These are phyloP conservation scores for Amylostereum areolatum DNA, from an alignment of 1,284 basidiomycete species.

Conservation along the genomic window DNA sequence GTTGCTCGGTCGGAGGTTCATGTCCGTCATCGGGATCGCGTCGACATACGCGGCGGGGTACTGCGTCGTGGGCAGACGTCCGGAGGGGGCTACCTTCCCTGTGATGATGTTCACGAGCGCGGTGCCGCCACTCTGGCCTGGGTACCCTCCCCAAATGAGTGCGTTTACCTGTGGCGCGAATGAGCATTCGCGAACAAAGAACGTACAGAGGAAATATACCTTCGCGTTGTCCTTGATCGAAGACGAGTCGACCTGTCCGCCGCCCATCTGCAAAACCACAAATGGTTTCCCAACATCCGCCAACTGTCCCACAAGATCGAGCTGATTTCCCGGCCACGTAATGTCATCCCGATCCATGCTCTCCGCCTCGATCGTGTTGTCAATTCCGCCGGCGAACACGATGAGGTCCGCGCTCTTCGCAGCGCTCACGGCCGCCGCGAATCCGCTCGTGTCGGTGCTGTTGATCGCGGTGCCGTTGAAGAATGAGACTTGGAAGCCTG, in stretches of 20 bases:
- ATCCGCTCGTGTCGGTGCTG: slow-evolving; percentile 33
- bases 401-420: slow-evolving; percentile 27
- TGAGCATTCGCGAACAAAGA: background rate
- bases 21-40: slow-evolving; percentile 50
- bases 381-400: slow-evolving; percentile 41
- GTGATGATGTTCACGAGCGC: slow-evolving; percentile 45
- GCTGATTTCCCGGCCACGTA: slow-evolving; percentile 50
- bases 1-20: slow-evolving; percentile 42
- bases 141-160: slow-evolving; percentile 51
- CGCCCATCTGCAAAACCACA: slow-evolving; percentile 49
- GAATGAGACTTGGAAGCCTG: slow-evolving; percentile 41
- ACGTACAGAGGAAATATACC: slow-evolving; percentile 24
- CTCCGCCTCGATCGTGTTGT: slow-evolving; percentile 47
- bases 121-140: slow-evolving; percentile 46
- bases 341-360: slow-evolving; percentile 42
- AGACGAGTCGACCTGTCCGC: slow-evolving; percentile 47
- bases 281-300: slow-evolving; percentile 41
- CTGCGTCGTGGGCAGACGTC: slow-evolving; percentile 47
- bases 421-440: slow-evolving; percentile 29
- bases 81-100: slow-evolving; percentile 45
- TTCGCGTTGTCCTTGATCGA: slow-evolving; percentile 36
- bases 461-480: slow-evolving; percentile 36
- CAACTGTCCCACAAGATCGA: slow-evolving; percentile 41
- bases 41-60: slow-evolving; percentile 45
- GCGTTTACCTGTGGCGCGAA: slow-evolving; percentile 36